Conservation (phyloP, 2,329 filamentous ascomycete species). For the Phyllosticta citriasiana region DNA sequence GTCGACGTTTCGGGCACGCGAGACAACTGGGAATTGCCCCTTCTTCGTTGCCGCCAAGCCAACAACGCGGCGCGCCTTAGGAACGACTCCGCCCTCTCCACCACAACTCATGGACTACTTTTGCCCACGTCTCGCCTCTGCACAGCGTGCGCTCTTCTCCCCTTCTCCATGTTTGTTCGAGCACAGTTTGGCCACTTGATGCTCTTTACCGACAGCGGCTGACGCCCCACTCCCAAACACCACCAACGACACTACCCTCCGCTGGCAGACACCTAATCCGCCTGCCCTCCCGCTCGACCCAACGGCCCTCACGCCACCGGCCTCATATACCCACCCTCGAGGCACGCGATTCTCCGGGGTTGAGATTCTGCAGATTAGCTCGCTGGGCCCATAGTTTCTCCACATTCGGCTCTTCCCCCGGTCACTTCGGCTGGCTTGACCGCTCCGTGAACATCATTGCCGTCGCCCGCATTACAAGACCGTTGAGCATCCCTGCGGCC, state of each 20-base stretch:
- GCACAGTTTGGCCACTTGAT: neutral
- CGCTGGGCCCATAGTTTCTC: conserved; percentile 5
- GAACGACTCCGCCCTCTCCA: conserved; percentile 1
- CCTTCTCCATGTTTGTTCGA: conserved; percentile 3
- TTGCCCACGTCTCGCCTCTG: neutral
- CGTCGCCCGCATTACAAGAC: neutral
- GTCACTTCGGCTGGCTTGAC: conserved; percentile 2
- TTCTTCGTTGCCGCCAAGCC: neutral
- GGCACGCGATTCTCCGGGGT: neutral
- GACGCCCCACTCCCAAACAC: conserved; percentile 2
- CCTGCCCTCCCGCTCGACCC: neutral
- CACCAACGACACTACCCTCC: neutral
- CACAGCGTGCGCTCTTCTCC: neutral
- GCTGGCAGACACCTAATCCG: neutral
- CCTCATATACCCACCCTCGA: neutral
- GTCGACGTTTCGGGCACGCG: neutral
- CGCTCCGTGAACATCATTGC: neutral
- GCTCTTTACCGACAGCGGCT: conserved; percentile 9
- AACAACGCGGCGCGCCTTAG: neutral
- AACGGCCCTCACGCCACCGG: neutral
- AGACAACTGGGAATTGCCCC: neutral
- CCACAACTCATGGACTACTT: neutral
- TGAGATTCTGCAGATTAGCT: neutral
- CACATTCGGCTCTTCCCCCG: conserved; percentile 9
- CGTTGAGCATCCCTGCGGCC: conserved; percentile 6